These are phyloP conservation scores for Metschnikowia lochheadii DNA, from an alignment of 805 yeast species.

Conservation along the genomic window DNA sequence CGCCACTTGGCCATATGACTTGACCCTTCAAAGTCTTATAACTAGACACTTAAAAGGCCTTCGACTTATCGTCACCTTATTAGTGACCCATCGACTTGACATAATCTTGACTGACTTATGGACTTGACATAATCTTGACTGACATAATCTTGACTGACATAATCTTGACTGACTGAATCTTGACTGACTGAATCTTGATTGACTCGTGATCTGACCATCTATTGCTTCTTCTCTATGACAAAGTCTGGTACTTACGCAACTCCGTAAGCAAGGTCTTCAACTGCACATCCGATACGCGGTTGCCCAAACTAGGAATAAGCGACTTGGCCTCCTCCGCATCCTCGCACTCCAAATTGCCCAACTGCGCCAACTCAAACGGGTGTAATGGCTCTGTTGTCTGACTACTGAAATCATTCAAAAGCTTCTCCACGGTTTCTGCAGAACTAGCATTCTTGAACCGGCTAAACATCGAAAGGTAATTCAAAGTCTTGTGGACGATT, in stretches of 20 bases:
- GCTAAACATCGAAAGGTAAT: constrained; percentile 78
- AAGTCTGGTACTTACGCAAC: constrained; percentile 56
- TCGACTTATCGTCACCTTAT: no score
- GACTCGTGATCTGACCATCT: neutral
- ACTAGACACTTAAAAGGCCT: no score
- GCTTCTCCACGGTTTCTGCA: constrained; percentile 86
- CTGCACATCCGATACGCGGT: constrained; percentile 81
- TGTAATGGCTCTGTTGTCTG: constrained; percentile 57
- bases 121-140: no score
- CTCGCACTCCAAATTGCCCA: constrained; percentile 87
- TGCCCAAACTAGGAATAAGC: constrained; percentile 79
- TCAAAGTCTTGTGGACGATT: constrained; percentile 87
- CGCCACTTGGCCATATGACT: no score
- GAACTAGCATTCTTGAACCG: constrained; percentile 91
- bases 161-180: no score
- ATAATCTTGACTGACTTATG: no score
- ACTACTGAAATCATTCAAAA: constrained; percentile 64
- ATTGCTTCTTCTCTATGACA: constrained; percentile 21
- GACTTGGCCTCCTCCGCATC: constrained; percentile 97
- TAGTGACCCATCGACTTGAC: no score
- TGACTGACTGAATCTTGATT: no score
- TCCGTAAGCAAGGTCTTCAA: constrained; percentile 85
- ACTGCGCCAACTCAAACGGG: constrained; percentile 93
- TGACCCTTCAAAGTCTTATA: no score
- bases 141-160: no score